Conservation (phyloP, 2,329 filamentous ascomycete genomes). For the Colletotrichum simmondsii region DNA sequence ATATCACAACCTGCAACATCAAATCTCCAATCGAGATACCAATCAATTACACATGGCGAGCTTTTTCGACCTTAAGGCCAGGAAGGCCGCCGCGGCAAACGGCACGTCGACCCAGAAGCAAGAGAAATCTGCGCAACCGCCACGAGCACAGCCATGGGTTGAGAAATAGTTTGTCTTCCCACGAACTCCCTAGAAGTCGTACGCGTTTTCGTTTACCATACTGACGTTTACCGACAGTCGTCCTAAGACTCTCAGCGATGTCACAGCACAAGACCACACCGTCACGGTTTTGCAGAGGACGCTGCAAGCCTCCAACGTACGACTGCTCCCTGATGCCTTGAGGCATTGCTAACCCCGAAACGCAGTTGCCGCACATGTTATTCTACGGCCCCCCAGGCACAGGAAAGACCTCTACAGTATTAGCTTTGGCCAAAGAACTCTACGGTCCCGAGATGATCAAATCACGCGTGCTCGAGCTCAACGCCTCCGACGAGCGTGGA, state of each 20-base stretch:
- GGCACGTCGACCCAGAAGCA: slow-evolving; percentile 72
- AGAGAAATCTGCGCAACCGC: slow-evolving; percentile 68
- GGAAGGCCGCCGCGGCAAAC: slow-evolving; percentile 79
- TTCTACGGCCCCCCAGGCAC: slow-evolving; percentile 98
- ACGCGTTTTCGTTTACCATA: not conserved
- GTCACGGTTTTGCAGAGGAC: slow-evolving; percentile 92
- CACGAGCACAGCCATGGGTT: slow-evolving; percentile 89
- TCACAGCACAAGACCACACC: slow-evolving; percentile 97
- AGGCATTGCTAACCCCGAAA: slow-evolving; percentile 10
- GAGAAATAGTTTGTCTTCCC: slow-evolving; percentile 87
- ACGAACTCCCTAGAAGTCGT: not conserved
- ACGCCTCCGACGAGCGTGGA: slow-evolving; percentile 98
- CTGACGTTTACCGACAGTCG: slow-evolving; percentile 69
- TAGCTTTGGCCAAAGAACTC: slow-evolving; percentile 96
- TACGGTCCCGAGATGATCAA: slow-evolving; percentile 96
- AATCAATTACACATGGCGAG: slow-evolving; percentile 71
- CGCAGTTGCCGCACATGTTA: slow-evolving; percentile 93
- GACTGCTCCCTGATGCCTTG: slow-evolving; percentile 31
- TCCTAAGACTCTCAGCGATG: slow-evolving; percentile 92
- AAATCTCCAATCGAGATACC: not conserved
- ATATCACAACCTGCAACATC: not conserved
- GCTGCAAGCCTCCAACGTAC: slow-evolving; percentile 90
- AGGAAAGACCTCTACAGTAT: slow-evolving; percentile 97
- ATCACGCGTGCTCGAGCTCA: slow-evolving; percentile 95
- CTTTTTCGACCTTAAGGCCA: slow-evolving; percentile 96